These are phyloP conservation scores for Globisporangium radiosum DNA, from an alignment of 352 stramenopile genomes.

Conservation along the genomic window DNA sequence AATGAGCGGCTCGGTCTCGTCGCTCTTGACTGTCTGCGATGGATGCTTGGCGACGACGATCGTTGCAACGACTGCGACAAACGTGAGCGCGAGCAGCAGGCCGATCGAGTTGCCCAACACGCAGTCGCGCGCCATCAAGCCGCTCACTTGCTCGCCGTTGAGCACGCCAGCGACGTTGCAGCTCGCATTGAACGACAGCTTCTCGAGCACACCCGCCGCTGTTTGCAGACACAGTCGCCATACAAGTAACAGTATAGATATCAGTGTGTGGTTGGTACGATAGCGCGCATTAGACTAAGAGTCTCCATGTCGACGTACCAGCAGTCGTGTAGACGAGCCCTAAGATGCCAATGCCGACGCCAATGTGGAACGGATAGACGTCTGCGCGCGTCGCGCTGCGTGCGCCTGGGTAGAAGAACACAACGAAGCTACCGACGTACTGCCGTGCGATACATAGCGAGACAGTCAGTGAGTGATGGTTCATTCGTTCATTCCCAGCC, in stretches of 20 bases:
- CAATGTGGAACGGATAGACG: conserved; percentile 62
- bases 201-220: conserved; percentile 69
- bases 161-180: conserved; percentile 74
- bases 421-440: conserved; percentile 57
- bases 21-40: conserved; percentile 5
- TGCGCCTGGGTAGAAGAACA: conserved; percentile 76
- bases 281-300: background rate
- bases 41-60: conserved; percentile 50
- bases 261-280: background rate
- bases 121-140: conserved; percentile 68
- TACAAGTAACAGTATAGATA: background rate
- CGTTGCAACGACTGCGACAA: conserved; percentile 32
- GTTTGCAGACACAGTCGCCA: background rate
- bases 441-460: conserved; percentile 8
- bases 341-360: conserved; percentile 52
- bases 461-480: background rate
- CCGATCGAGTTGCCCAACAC: conserved; percentile 70
- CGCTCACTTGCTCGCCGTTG: conserved; percentile 54
- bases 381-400: conserved; percentile 27
- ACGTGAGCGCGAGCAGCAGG: conserved; percentile 42
- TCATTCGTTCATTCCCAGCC: background rate
- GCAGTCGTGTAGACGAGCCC: conserved; percentile 56
- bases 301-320: conserved; percentile 8
- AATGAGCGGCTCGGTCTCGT: conserved; percentile 46
- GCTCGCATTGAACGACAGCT: conserved; percentile 79